A percentile compares a stretch with the other conserved stretches of the same genome.
Conservation (phyloP, 2,329 filamentous ascomycete genomes). For the Oidium heveae region DNA sequence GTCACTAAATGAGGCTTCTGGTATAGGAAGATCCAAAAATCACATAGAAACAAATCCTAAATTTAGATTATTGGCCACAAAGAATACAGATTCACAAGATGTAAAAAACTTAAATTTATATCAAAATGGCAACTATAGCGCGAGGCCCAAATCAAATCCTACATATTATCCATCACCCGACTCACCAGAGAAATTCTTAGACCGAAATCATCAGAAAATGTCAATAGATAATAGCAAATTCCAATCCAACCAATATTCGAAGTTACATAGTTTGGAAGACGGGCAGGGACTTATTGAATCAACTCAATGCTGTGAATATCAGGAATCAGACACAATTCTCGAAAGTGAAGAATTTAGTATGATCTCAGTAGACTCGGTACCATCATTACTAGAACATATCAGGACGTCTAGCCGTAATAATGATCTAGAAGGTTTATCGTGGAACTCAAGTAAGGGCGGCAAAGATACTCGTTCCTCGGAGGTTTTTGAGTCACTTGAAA, state of each 20-base stretch:
- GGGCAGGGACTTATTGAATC: constrained; percentile 12
- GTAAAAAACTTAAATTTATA: background rate
- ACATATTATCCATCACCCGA: background rate
- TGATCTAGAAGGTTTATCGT: background rate
- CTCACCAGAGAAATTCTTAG: background rate
- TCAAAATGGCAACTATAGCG: background rate
- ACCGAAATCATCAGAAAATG: background rate
- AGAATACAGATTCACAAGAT: background rate
- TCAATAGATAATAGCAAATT: background rate
- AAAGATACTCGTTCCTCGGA: background rate
- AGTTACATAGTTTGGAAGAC: constrained; percentile 8
- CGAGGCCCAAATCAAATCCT: background rate
- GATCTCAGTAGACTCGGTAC: constrained; percentile 27
- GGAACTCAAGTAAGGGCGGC: background rate
- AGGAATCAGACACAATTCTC: constrained; percentile 26
- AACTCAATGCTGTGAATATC: constrained; percentile 11
- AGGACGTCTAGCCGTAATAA: background rate
- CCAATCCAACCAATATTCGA: background rate
- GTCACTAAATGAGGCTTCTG: too few species aligned
- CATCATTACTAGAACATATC: constrained; percentile 18
- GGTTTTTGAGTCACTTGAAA: too few species aligned
- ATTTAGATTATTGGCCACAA: background rate
- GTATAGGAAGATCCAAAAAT: too few species aligned
- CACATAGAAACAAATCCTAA: background rate
- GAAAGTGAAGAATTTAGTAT: constrained; percentile 32